Base-by-base conservation (phyloP, 495 filamentous ascomycete species). In the Penicillium parvum region DNA sequence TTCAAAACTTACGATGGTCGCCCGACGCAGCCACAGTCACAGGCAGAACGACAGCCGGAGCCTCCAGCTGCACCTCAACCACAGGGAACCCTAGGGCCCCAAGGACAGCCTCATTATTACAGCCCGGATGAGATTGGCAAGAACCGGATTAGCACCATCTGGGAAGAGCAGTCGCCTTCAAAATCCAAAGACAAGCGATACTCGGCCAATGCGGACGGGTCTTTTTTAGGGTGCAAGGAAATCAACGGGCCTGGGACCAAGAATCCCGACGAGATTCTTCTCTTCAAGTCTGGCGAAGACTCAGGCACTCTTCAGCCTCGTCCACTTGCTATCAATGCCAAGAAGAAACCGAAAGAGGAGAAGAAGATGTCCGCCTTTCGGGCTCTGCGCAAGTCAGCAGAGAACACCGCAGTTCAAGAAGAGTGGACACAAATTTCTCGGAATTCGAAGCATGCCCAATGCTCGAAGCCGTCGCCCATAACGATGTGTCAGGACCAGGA, bases 201-300 rank as follows among this genome's bases (percentile, higher is more conserved):
- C 2, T 50, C 52, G 7, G 25, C 58, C 5, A 62, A 55, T 20
- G 43, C 47, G 0, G 68, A 71, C 19, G 69, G 68, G 10, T 71
- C 66, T 65, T 72, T 72, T 65, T 68, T 72, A 65, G 68, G 66
- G 9, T 71, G 68, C 61, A 66, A 63, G 55, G 66, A 68, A 34
- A 69, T 71, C 41, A 63, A 65, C 40, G 58, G 58, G 9, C 54
- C 62, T 8, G 41, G 49, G 28, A 52, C 57, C 33, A 66, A 61
- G 37, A 70, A 68, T 37, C 66, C 66, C 14, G 68, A 71, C 61
- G 66, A 69, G 21, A 67, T 70, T 21, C 49, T 66, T 12, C 52
- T 61, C 5, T 69, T 73, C 47, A 61, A 63, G 14, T 59, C 61
- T 3, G 44, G 42, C 5, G 48, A 62, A 28, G 53, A 58, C 25